Percentiles rank a stretch among this genome's conserved stretches.
Evolutionary conservation across 2,329 filamentous ascomycete genomes (phyloP).

Genomic region (Cladophialophora bantiana): DNA sequence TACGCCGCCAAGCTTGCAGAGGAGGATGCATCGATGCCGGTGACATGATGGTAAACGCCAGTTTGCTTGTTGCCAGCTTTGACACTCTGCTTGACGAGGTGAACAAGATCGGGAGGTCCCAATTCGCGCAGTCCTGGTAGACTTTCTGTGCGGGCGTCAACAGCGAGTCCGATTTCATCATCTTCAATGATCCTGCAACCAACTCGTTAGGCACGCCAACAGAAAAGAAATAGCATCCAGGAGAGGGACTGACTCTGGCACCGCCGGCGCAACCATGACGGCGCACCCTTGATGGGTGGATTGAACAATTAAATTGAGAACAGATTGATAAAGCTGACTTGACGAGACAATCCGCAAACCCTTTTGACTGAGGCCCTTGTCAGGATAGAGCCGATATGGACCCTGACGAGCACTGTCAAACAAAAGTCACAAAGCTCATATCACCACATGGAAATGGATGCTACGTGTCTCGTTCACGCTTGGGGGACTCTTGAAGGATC

Average conservation of each 20-base stretch:
- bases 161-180: slow-evolving; percentile 80
- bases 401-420: not conserved
- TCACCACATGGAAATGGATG: not conserved
- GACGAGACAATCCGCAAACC: not conserved
- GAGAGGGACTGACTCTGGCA: slow-evolving; percentile 70
- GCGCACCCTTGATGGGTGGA: slow-evolving; percentile 27
- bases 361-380: not conserved
- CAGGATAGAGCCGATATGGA: not conserved
- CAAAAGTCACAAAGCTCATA: not conserved
- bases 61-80: slow-evolving; percentile 62
- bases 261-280: slow-evolving; percentile 75
- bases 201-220: slow-evolving; percentile 23
- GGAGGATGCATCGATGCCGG: slow-evolving; percentile 94
- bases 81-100: slow-evolving; percentile 80
- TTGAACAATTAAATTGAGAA: slow-evolving; percentile 22
- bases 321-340: slow-evolving; percentile 20
- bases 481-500: not conserved
- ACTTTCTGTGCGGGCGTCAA: slow-evolving; percentile 90
- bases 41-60: slow-evolving; percentile 97
- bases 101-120: slow-evolving; percentile 92
- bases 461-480: slow-evolving; percentile 6
- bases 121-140: slow-evolving; percentile 86
- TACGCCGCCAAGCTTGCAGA: slow-evolving; percentile 97
- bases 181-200: slow-evolving; percentile 84
- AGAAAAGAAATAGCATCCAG: not conserved